Percentiles rank a stretch among this genome's conserved stretches.
These are phyloP conservation scores for Paecilomyces sp. DNA, from an alignment of 2,329 filamentous ascomycete genomes.

Conservation along the genomic window DNA sequence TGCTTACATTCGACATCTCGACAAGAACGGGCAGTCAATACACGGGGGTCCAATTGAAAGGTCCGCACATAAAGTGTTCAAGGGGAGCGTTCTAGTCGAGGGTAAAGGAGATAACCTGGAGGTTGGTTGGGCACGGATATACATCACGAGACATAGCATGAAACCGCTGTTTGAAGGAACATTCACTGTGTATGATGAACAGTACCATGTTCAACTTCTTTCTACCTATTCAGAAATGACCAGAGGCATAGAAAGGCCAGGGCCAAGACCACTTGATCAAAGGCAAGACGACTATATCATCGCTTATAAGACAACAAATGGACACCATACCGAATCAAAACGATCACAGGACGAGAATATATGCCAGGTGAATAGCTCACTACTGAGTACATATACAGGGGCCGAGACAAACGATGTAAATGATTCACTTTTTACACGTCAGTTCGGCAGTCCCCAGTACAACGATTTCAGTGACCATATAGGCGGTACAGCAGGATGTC, in stretches of 20 bases:
- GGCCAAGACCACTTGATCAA: background rate
- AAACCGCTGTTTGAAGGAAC: background rate
- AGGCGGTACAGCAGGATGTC: background rate
- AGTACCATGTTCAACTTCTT: background rate
- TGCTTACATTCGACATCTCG: background rate
- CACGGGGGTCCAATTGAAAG: background rate
- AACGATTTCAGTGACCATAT: background rate
- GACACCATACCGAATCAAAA: background rate
- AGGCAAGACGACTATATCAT: background rate
- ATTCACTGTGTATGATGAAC: background rate
- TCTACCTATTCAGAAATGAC: background rate
- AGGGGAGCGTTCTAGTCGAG: background rate
- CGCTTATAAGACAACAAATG: background rate
- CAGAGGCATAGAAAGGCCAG: background rate
- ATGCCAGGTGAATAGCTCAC: background rate
- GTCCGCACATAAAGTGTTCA: background rate
- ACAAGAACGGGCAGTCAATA: background rate
- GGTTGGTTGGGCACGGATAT: background rate
- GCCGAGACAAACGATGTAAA: background rate
- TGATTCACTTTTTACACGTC: background rate
- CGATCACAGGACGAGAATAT: background rate
- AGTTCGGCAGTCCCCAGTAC: background rate
- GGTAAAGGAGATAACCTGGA: background rate
- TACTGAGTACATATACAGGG: background rate
- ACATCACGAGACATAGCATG: background rate